Conservation (phyloP, 192 early-diverging fungal genomes). For the Powellomyces hirtus region DNA sequence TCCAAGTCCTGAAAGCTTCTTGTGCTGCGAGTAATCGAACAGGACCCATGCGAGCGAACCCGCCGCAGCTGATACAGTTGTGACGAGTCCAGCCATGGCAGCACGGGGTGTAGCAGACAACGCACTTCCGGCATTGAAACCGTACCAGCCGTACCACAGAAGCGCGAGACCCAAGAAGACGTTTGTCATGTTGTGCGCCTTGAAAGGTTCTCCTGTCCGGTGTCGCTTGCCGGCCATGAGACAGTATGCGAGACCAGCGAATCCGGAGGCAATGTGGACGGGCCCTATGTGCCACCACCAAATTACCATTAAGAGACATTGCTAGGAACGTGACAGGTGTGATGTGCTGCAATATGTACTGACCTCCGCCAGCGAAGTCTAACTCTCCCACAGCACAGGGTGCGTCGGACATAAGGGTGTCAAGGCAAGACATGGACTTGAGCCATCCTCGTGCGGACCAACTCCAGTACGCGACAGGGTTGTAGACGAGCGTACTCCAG, state of each 20-base stretch:
- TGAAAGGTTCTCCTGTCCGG: conserved; percentile 68
- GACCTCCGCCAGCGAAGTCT: conserved; percentile 96
- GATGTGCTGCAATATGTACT: too few relatives aligned
- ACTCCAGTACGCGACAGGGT: conserved; percentile 93
- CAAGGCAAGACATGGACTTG: conserved; percentile 48
- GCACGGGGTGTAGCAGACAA: conserved; percentile 79
- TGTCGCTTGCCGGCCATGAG: conserved; percentile 81
- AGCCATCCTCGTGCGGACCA: conserved; percentile 89
- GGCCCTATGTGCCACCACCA: too few relatives aligned
- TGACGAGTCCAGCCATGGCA: conserved; percentile 80
- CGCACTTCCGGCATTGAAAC: conserved; percentile 91
- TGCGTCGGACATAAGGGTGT: conserved; percentile 11
- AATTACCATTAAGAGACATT: too few relatives aligned
- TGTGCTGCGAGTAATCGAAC: conserved; percentile 65
- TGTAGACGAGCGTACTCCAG: conserved; percentile 90
- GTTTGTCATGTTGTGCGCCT: conserved; percentile 88
- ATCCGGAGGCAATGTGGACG: conserved; percentile 89
- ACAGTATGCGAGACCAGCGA: conserved; percentile 85
- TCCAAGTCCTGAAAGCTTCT: conserved; percentile 83
- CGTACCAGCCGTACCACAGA: conserved; percentile 96
- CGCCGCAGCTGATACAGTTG: conserved; percentile 79
- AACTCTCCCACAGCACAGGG: conserved; percentile 67
- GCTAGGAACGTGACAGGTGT: too few relatives aligned
- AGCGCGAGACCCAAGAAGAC: conserved; percentile 87
- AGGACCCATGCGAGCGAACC: conserved; percentile 84